phyloP scores from a whole-genome alignment of 495 filamentous ascomycete species.

The Tuber melanosporum region DNA sequence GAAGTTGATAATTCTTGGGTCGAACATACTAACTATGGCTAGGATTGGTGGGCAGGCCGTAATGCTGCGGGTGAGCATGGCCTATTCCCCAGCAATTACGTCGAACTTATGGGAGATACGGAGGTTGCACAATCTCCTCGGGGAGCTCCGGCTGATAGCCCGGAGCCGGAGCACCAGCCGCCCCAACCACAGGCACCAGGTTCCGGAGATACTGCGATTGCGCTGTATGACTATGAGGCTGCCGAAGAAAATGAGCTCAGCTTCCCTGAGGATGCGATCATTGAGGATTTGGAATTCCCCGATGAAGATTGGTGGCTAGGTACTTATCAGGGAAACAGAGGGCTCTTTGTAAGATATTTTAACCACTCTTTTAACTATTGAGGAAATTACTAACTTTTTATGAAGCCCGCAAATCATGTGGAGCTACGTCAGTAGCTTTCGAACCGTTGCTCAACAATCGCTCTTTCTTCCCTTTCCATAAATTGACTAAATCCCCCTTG shows the following conservation, averaged over 20 bases:
- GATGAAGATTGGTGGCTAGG: constrained; percentile 99
- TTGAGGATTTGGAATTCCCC: constrained; percentile 68
- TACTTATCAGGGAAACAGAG: constrained; percentile 66
- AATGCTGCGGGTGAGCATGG: constrained; percentile 75
- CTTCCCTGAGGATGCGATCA: constrained; percentile 82
- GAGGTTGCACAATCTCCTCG: constrained; percentile 39
- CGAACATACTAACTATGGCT: constrained; percentile 10
- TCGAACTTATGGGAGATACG: constrained; percentile 71
- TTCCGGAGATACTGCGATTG: constrained; percentile 62
- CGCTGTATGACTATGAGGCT: constrained; percentile 93
- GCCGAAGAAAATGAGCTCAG: constrained; percentile 95
- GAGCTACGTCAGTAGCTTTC: constrained; percentile 41
- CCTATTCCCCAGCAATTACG: constrained; percentile 94
- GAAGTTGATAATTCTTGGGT: not conserved
- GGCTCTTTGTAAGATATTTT: constrained; percentile 58
- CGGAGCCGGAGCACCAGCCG: constrained; percentile 36
- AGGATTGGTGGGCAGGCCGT: constrained; percentile 93
- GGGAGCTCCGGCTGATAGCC: constrained; percentile 9
- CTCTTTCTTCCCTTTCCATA: not conserved
- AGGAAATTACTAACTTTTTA: constrained; percentile 14
- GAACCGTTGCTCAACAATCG: not conserved
- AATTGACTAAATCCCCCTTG: not conserved
- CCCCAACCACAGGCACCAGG: constrained; percentile 40
- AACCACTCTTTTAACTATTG: not conserved
- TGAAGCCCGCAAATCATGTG: constrained; percentile 49